Evolutionary conservation across 2,329 filamentous ascomycete species (phyloP).

Genomic region (Aspergillus intermedius): DNA sequence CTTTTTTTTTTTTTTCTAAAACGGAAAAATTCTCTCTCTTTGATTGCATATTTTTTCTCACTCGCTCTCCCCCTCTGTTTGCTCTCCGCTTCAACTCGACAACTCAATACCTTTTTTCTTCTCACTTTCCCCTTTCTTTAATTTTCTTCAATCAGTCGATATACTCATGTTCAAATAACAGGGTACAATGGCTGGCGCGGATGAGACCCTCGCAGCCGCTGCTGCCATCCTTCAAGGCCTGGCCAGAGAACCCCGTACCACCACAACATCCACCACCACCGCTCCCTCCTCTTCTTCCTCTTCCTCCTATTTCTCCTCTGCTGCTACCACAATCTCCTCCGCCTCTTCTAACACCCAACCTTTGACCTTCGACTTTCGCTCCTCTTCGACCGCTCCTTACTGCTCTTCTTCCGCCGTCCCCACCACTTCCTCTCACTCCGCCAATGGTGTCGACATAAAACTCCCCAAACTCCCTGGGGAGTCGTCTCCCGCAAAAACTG

Average conservation of each 20-base stretch:
- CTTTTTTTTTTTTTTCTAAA: background rate
- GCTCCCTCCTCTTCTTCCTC: background rate
- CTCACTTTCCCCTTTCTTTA: conserved; percentile 1
- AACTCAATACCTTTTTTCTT: background rate
- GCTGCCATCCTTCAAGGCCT: conserved; percentile 41
- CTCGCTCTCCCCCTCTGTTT: background rate
- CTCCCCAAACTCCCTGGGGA: conserved; percentile 69
- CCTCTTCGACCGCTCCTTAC: conserved; percentile 7
- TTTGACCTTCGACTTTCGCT: conserved; percentile 30
- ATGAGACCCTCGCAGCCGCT: conserved; percentile 44
- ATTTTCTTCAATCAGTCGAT: conserved; percentile 1
- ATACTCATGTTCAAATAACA: conserved; percentile 18
- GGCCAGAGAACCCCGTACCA: conserved; percentile 33
- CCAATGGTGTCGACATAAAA: conserved; percentile 47
- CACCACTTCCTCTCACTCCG: conserved; percentile 7
- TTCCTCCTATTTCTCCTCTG: conserved; percentile 18
- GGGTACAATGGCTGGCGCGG: conserved; percentile 41
- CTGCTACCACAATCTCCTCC: conserved; percentile 17
- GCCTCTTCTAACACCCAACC: conserved; percentile 19
- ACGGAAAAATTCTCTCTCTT: conserved; percentile 3
- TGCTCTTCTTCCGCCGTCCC: background rate
- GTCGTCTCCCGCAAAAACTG: conserved; percentile 66
- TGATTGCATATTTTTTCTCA: background rate
- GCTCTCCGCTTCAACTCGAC: background rate
- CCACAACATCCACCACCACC: conserved; percentile 5